These are phyloP conservation scores for Paramecium tetraurelia DNA, from an alignment of 73 alveolate genomes.

Conservation along the genomic window DNA sequence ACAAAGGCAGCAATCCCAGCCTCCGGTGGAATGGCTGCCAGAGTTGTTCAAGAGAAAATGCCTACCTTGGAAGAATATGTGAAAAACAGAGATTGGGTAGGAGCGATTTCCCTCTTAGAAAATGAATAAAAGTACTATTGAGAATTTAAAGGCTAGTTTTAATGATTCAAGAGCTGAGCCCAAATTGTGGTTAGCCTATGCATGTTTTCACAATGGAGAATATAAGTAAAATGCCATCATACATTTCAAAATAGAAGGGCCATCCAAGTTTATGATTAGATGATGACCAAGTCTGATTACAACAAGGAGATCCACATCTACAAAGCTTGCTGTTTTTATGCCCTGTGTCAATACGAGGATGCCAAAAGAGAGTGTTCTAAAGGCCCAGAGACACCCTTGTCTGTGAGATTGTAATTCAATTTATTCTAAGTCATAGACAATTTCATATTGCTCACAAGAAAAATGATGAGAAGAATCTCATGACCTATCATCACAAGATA, in stretches of 20 bases:
- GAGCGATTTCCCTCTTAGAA: conserved; percentile 57
- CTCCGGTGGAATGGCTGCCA: not conserved
- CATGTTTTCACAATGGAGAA: conserved; percentile 62
- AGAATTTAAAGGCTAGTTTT: conserved; percentile 17
- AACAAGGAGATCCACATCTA: conserved; percentile 80
- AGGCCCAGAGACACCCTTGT: conserved; percentile 68
- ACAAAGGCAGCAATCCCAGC: conserved; percentile 36
- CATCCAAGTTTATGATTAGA: conserved; percentile 50
- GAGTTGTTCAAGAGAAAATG: conserved; percentile 26
- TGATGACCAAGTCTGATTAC: conserved; percentile 59
- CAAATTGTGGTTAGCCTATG: conserved; percentile 62
- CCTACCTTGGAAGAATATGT: conserved; percentile 59
- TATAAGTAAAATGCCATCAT: not conserved
- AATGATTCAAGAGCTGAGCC: conserved; percentile 59
- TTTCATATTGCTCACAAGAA: conserved; percentile 95
- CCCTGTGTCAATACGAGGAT: conserved; percentile 88
- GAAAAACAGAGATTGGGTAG: conserved; percentile 64
- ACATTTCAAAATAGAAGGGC: conserved; percentile 52
- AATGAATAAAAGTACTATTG: conserved; percentile 49
- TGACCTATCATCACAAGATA: conserved; percentile 86
- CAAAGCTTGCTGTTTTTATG: conserved; percentile 97
- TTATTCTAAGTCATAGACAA: not conserved
- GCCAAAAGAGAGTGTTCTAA: conserved; percentile 85
- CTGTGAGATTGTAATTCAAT: conserved; percentile 74
- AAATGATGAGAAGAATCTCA: conserved; percentile 91